A percentile compares a stretch with the other conserved stretches of the same genome.
Conservation (phyloP, 805 yeast species). For the Scheffersomyces spartinae region DNA sequence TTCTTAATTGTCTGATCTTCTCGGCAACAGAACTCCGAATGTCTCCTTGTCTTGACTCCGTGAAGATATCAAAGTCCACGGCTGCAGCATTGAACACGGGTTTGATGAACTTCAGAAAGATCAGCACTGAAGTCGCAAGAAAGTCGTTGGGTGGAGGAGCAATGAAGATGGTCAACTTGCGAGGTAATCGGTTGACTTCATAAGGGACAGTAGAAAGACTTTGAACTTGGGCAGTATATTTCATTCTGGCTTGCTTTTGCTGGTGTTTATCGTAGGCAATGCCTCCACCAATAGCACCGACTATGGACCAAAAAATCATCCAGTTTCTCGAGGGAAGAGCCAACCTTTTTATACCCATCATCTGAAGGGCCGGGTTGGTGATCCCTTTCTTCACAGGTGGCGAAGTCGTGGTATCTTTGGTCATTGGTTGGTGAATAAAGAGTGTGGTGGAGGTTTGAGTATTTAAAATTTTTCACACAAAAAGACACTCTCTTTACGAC, state of each 20-base stretch:
- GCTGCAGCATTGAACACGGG: slow-evolving; percentile 81
- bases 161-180: slow-evolving; percentile 70
- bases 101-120: slow-evolving; percentile 71
- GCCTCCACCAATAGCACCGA: slow-evolving; percentile 62
- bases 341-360: slow-evolving; percentile 74
- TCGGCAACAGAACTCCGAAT: slow-evolving; percentile 76
- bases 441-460: too few relatives aligned
- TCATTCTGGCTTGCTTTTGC: slow-evolving; percentile 51
- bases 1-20: slow-evolving; percentile 60
- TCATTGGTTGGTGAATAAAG: too few relatives aligned
- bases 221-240: slow-evolving; percentile 54
- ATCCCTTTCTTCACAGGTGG: too few relatives aligned
- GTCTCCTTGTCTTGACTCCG: slow-evolving; percentile 81
- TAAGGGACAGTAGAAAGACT: slow-evolving; percentile 36
- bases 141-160: slow-evolving; percentile 98
- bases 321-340: slow-evolving; percentile 86
- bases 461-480: too few relatives aligned
- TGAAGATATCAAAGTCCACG: slow-evolving; percentile 66
- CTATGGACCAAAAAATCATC: slow-evolving; percentile 75
- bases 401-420: too few relatives aligned
- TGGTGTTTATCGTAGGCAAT: slow-evolving; percentile 66
- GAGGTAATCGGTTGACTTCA: slow-evolving; percentile 41
- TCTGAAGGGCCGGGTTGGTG: slow-evolving; percentile 68
- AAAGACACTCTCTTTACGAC: too few relatives aligned
- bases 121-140: slow-evolving; percentile 57